These are phyloP conservation scores for Aspergillus terreus DNA, from an alignment of 2,329 filamentous ascomycete species.

Conservation along the genomic window DNA sequence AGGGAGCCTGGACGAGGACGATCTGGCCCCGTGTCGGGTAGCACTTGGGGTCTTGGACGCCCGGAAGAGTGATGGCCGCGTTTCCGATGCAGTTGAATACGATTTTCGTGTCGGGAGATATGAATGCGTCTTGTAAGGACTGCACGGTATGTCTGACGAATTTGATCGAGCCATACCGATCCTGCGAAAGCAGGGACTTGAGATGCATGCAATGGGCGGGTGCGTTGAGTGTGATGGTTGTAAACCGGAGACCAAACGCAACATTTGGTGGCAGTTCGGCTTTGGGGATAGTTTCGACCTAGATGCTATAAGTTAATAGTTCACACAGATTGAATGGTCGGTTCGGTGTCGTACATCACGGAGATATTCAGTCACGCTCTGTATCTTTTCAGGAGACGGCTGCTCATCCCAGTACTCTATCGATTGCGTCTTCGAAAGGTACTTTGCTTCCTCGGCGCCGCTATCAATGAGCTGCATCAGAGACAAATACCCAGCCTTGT, in stretches of 20 bases:
- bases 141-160: slow-evolving; percentile 2
- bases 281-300: slow-evolving; percentile 1
- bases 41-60: slow-evolving; percentile 37
- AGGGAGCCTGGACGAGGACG: slow-evolving; percentile 33
- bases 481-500: slow-evolving; percentile 35
- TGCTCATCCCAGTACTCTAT: slow-evolving; percentile 42
- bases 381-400: slow-evolving; percentile 39
- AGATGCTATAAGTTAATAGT: not conserved
- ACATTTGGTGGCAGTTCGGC: slow-evolving; percentile 22
- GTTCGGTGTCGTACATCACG: slow-evolving; percentile 14
- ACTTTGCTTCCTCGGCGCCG: slow-evolving; percentile 27
- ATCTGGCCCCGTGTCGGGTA: slow-evolving; percentile 43
- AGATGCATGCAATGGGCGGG: slow-evolving; percentile 37
- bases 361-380: slow-evolving; percentile 39
- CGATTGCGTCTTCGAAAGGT: slow-evolving; percentile 36
- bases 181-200: slow-evolving; percentile 5
- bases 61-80: slow-evolving; percentile 31
- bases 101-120: not conserved
- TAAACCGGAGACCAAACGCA: slow-evolving; percentile 35
- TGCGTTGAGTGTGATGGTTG: slow-evolving; percentile 37
- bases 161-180: slow-evolving; percentile 5
- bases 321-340: too few relatives aligned
- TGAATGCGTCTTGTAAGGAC: not conserved
- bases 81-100: slow-evolving; percentile 25
- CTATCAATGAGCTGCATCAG: slow-evolving; percentile 35